Base-by-base conservation (phyloP, 2,329 filamentous ascomycete genomes). In the Aspergillus jensenii region DNA sequence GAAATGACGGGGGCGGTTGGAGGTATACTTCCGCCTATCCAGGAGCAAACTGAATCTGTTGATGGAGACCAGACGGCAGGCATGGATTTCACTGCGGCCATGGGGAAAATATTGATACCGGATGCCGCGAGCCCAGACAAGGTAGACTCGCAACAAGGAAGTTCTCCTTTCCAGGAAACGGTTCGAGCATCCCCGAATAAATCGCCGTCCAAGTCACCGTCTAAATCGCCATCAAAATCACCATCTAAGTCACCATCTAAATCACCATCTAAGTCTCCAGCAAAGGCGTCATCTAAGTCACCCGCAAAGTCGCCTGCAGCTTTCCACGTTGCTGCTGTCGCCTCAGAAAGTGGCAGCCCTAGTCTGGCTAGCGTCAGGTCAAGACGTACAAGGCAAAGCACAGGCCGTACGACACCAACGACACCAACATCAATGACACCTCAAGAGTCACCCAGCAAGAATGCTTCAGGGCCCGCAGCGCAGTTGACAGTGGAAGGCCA, bases 81-180 rank as follows among this genome's bases (percentile, higher is more conserved):
- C 1, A 90, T 90, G 87, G 87, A 90, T 46, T 84, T 90, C 69
- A 90, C 87, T 2, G 79, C 79, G 46, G 84, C 82, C 6, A 77
- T 89, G 47, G 87, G 88, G 9, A 79, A 81, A 8, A 90, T 91
- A 51, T 76, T 89, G 43, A 68, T 68, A 71, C 77, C 72, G 61
- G 75, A 72, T 47, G 59, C 67, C 21, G 71, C 62, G 68, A 69
- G 69, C 19, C 76, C 76, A 49, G 73, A 76, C 37, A 79, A 80
- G 40, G 70, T 17, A 83, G 84, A 87, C 49, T 69, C 70, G 7
- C 78, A 82, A 45, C 60, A 78, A 37, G 71, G 65, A 19, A 80
- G 77, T 62, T 81, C 80, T 25, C 79, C 80, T 19, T 80, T 81
- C 50, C 74, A 74, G 59, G 71, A 74, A n/a, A 65, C 62, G 33